Base-by-base conservation (phyloP, 306 rosid species). In the Sicyos baderoa region DNA sequence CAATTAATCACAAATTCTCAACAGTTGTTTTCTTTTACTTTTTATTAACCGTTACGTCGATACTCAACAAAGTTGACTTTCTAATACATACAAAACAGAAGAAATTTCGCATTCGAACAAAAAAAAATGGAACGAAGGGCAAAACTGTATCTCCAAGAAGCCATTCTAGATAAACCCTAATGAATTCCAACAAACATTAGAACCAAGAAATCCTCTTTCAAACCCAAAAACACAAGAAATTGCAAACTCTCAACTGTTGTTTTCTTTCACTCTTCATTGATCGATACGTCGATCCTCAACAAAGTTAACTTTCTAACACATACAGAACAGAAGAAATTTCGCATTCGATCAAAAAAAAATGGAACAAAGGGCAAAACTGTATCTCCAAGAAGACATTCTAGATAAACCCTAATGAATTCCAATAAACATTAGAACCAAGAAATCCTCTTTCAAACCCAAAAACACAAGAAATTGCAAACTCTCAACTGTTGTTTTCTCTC, bases 321-420 rank as follows among this genome's bases (percentile, higher is more conserved):
- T 12, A 42, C 15, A 66, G 21, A 8, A 37, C 1, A 4, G 40
- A 12, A 50, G 54, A 15, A 22, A 21, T 47, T 47, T 22, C 21
- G 3, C 54, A 64, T 66, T 66, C 71, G 21, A 47, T n/a, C n/a
- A n/a, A n/a, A n/a, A n/a, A n/a, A n/a, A n/a, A n/a, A n/a, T n/a
- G n/a, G n/a, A n/a, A n/a, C n/a, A n/a, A 25, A 1, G 29, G 29
- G 29, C 29, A 25, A 25, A 25, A 25, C 29, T 25, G 3, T 1
- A 25, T 25, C 25, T 15, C 54, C 15, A 23, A 1, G 62, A n/a
- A 54, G 37, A 9, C 9, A 35, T 66, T 45, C 54, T 18, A 65
- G 0, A 66, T 19, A 66, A 66, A 13, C 71, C 71, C 71, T 67
- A 67, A 23, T 9, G 54, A 14, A 67, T 22, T 48, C 56, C 56